These are phyloP conservation scores for Leucosporidium scottii DNA, from an alignment of 768 basidiomycete genomes.

Conservation along the genomic window DNA sequence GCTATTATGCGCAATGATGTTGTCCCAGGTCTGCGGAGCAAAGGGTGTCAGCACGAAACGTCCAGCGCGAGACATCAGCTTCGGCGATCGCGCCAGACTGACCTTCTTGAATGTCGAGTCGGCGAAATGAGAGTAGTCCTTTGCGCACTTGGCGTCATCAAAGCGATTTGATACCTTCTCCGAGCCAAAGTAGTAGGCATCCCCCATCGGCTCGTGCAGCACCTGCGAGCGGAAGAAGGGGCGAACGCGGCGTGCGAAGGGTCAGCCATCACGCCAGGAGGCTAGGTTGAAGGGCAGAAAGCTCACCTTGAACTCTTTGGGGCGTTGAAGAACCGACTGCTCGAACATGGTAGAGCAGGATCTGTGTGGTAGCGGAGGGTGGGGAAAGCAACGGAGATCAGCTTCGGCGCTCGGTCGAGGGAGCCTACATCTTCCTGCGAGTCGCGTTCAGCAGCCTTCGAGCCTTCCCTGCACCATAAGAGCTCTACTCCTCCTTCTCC, in stretches of 20 bases:
- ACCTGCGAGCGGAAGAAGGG: not conserved
- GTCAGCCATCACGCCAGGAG: no score
- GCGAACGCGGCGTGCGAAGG: constrained; percentile 30
- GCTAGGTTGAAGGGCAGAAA: no score
- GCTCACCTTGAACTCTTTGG: constrained; percentile 11
- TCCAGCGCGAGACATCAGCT: not conserved
- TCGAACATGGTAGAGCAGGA: constrained; percentile 37
- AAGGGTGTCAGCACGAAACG: not conserved
- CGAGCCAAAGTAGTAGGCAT: constrained; percentile 32
- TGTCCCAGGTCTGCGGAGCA: constrained; percentile 23
- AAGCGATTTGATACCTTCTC: not conserved
- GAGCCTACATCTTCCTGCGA: no score
- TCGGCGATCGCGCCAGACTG: constrained; percentile 2
- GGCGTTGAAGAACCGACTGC: constrained; percentile 23
- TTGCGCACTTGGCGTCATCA: not conserved
- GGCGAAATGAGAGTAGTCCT: not conserved
- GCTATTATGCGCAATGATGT: constrained; percentile 17
- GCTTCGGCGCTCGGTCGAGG: no score
- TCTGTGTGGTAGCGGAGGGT: not conserved
- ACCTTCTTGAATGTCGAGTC: constrained; percentile 30
- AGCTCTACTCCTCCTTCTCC: no score
- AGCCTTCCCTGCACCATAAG: no score
- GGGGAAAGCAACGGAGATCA: no score
- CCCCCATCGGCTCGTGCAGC: constrained; percentile 15
- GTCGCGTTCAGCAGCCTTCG: no score